Evolutionary conservation across 1,284 basidiomycete species (phyloP), one percentile per base, ranked within the genome.

Genomic region (Phenoliferia sp.): DNA sequence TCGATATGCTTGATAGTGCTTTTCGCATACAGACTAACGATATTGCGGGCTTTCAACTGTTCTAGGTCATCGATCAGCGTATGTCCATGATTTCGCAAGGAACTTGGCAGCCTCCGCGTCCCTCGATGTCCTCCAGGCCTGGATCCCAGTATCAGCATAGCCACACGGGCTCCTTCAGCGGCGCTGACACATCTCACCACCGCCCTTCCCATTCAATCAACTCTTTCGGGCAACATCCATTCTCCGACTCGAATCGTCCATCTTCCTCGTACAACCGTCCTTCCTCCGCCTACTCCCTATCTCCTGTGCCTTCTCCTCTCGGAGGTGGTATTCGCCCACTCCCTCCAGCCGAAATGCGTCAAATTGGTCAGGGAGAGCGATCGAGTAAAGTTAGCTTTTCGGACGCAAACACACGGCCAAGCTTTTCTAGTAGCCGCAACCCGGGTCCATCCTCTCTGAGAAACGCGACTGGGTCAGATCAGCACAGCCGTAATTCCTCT

Each of bases 51-150:
- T 52, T 33, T n/a, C 10, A 9, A 33, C 3, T 16, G 5, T 33
- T 3, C 1, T 52, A 73, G 71, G 71, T 69, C 5, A 68, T 73
- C 57, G 72, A 73, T 59, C 31, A 73, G 17, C 68, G 72, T 29
- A 69, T 73, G 72, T 73, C 72, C 19, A 73, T 73, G 72, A 68
- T 73, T 29, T 73, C 72, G 34, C 64, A 71, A 35, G 72, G 72
- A 1, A 73, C 72, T 0, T 71, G 69, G 69, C 69, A 68, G 29
- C 71, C 63, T 6, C 55, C 65, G 29, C 67, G 68, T 17, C 62
- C 63, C 0, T 72, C 71, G 5, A 72, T 72, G 64, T n/a, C 48
- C 3, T 62, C 65, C 1, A 61, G 64, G 1, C 70, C 68, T 0
- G 66, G 64, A 31, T 73, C 70, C 0, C 32, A 54, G 57, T 62